A percentile compares a stretch with the other conserved stretches of the same genome.
Conservation (phyloP, 805 yeast genomes). For the Clavispora asparagi region DNA sequence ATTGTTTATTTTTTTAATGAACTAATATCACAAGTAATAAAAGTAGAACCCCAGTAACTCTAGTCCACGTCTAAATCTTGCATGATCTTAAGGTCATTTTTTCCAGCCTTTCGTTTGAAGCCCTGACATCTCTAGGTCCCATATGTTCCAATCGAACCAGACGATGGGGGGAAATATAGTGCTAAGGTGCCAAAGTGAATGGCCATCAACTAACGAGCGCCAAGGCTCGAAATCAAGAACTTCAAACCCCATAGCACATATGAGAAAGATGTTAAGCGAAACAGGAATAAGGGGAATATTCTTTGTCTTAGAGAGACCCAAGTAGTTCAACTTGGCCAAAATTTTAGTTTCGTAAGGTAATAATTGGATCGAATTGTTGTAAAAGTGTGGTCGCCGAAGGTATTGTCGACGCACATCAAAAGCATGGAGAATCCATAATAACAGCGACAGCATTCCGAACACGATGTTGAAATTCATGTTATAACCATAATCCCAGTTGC, state of each 20-base stretch:
- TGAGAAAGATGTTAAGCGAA: conserved; percentile 27
- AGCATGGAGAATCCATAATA: conserved; percentile 33
- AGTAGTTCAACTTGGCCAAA: conserved; percentile 24
- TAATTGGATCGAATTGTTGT: conserved; percentile 33
- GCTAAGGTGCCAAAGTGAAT: conserved; percentile 87
- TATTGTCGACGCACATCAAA: conserved; percentile 14
- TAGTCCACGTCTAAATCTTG: too few relatives aligned
- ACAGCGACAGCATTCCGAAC: conserved; percentile 25
- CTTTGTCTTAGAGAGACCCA: conserved; percentile 22
- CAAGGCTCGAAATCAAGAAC: conserved; percentile 32
- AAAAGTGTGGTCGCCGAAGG: conserved; percentile 12
- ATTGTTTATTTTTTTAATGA: background rate
- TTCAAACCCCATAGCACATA: conserved; percentile 30
- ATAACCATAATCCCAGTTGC: conserved; percentile 36
- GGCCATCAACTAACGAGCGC: conserved; percentile 71
- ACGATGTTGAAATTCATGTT: conserved; percentile 28
- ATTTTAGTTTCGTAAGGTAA: conserved; percentile 36
- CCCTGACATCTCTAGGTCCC: conserved; percentile 35
- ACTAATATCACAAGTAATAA: background rate
- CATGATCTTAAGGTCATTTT: background rate
- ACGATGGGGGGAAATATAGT: conserved; percentile 77
- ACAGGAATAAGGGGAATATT: conserved; percentile 33
- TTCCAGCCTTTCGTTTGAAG: conserved; percentile 9
- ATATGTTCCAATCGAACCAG: conserved; percentile 60
- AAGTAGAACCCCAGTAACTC: too few relatives aligned